Base-by-base conservation (phyloP, 805 yeast species). In the Helenozyma baotianmanensis region DNA sequence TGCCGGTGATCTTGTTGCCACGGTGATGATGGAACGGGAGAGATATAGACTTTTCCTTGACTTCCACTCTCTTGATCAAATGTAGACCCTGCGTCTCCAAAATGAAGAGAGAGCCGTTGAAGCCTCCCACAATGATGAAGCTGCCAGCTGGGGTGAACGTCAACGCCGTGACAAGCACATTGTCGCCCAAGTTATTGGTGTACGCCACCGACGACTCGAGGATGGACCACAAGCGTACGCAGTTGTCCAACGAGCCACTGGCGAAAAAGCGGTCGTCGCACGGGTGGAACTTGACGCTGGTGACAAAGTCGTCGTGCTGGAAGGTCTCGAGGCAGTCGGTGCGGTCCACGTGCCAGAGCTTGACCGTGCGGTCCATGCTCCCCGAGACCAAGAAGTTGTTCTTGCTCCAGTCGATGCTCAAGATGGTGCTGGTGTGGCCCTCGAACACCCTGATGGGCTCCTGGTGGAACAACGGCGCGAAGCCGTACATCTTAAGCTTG, bases 321-420 rank as follows among this genome's bases (percentile, higher is more conserved):
- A 83, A 88, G 1, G 78, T 68, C 29, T 81, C 71, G 12, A 89
- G 60, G 32, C 86, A 77, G 11, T 64, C 69, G 2, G 58, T 60
- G 30, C 89, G 68, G 24, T 83, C 85, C 9, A 82, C 72, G 54
- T 89, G 94, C 96, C 97, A 89, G 29, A 89, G 60, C 42, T 76
- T 74, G 2, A 79, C 95, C 0, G 94, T 81, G 42, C 76, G 72
- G 58, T 89, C 97, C 81, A 84, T 82, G 2, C 95, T 82, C 3
- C 92, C 80, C 0, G 92, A 70, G 1, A 87, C 53, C 19, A 90
- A 53, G 46, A 89, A 89, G 52, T 81, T 81, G 58, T 87, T 88
- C 47, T 80, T 81, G 32, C 94, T 82, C 97, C 97, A 89, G 48
- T 84, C 85, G 21, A 89, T 51, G 9, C 83, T 76, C n/a, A 86